Evolutionary conservation across 805 yeast genomes (phyloP), one percentile per base, ranked within the genome.

Genomic region (Spathaspora girioi): DNA sequence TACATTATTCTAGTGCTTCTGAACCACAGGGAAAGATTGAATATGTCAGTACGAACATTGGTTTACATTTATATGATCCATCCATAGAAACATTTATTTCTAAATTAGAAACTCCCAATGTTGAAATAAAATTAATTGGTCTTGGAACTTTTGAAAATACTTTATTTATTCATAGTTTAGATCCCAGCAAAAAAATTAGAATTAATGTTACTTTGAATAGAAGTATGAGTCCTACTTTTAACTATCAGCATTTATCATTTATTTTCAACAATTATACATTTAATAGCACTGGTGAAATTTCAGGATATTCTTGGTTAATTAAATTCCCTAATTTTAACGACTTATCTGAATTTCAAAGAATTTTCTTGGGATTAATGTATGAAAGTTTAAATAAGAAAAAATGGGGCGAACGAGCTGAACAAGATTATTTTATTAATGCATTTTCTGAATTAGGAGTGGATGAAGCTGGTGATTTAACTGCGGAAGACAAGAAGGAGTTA

Each of bases 171-270:
- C 60, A 63, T 10, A 62, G 55, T 12, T 38, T 40, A 10, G 46
- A 48, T 14, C 38, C 48, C 7, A 44, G 41, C 7, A 50, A 41
- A 10, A 48, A 50, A 2, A 35, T 51, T 19, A 38, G 49, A 40
- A 54, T 60, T 40, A 55, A 51, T 19, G 52, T 57, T 8, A 2
- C 47, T 5, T 47, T 70, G 2, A 62, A 71, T 10, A 75, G 80
- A 11, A 75, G 76, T 27, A 69, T 89, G 67, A 83, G 79, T 60
- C 89, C 94, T 1, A 74, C 79, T n/a, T 84, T 88, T 62, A 82
- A 84, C 61, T 76, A 73, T 54, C 82, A 78, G 11, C 64, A 77
- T 31, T 56, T 65, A 12, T 76, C 88, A 1, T 86, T 90, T 57
- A 77, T 86, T 12, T 90, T 89, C 76, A 86, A 87, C 63, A 76